Percentiles rank a stretch among this genome's conserved stretches.
Conservation (phyloP, 768 basidiomycete species). For the Inosperma sp. region DNA sequence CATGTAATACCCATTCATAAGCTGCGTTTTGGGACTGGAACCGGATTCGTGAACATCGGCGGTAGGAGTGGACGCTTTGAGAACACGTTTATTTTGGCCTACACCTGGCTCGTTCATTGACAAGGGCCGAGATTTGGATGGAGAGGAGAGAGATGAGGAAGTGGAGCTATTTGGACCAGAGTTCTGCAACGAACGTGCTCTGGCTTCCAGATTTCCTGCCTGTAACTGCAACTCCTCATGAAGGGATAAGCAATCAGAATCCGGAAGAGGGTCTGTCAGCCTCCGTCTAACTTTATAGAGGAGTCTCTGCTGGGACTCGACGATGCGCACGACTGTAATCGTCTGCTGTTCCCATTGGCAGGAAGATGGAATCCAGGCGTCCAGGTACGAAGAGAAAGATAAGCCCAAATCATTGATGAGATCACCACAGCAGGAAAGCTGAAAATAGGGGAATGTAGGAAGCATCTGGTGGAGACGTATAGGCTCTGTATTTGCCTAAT, state of each 20-base stretch:
- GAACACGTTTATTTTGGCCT: slow-evolving; percentile 17
- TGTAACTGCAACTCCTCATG: slow-evolving; percentile 53
- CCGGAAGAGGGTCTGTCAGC: slow-evolving; percentile 51
- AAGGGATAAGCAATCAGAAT: slow-evolving; percentile 55
- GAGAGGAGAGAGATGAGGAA: neutral
- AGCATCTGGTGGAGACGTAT: slow-evolving; percentile 54
- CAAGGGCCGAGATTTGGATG: slow-evolving; percentile 6
- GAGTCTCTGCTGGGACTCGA: slow-evolving; percentile 56
- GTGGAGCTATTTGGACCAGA: slow-evolving; percentile 11
- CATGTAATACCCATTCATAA: slow-evolving; percentile 29
- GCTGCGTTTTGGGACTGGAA: slow-evolving; percentile 23
- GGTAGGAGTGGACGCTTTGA: slow-evolving; percentile 21
- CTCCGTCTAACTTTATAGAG: slow-evolving; percentile 58
- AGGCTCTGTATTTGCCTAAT: slow-evolving; percentile 48
- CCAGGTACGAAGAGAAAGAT: slow-evolving; percentile 48
- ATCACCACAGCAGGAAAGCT: slow-evolving; percentile 47
- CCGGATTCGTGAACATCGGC: slow-evolving; percentile 22
- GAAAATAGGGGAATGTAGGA: slow-evolving; percentile 62
- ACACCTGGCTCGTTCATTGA: slow-evolving; percentile 11
- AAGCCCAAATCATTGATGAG: slow-evolving; percentile 56
- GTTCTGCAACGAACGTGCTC: neutral
- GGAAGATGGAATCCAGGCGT: slow-evolving; percentile 50
- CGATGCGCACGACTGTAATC: slow-evolving; percentile 52
- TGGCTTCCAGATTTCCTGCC: slow-evolving; percentile 11
- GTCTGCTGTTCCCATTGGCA: slow-evolving; percentile 68